Conservation (phyloP, 2,329 filamentous ascomycete species). For the Penicillium expansum region DNA sequence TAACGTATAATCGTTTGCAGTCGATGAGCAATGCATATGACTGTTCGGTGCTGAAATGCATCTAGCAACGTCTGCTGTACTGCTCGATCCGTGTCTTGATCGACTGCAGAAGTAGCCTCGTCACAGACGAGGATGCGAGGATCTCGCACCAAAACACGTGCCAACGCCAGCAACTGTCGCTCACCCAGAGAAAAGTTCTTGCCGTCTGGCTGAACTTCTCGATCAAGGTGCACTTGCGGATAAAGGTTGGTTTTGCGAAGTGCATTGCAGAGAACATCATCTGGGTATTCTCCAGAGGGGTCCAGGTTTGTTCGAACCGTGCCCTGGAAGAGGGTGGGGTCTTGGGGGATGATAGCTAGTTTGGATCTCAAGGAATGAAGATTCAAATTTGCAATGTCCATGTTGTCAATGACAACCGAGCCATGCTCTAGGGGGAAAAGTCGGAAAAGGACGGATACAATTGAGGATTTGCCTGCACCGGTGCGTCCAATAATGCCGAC, state of each 20-base stretch:
- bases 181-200: background rate
- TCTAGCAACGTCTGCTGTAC: background rate
- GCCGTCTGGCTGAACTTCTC: background rate
- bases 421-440: background rate
- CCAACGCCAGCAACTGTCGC: background rate
- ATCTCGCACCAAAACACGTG: background rate
- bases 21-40: background rate
- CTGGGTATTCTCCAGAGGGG: background rate
- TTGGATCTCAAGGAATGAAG: background rate
- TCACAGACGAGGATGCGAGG: background rate
- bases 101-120: background rate
- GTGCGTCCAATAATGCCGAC: background rate
- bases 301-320: background rate
- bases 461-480: background rate
- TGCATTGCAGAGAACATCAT: background rate
- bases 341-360: background rate
- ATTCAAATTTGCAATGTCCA: background rate
- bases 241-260: background rate
- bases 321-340: background rate
- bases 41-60: background rate
- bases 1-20: background rate
- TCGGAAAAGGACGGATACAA: background rate
- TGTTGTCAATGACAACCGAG: background rate
- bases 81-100: background rate
- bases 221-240: background rate